A percentile compares a stretch with the other conserved stretches of the same genome.
phyloP scores from a whole-genome alignment of 306 rosid species.

The Cucumis melo region DNA sequence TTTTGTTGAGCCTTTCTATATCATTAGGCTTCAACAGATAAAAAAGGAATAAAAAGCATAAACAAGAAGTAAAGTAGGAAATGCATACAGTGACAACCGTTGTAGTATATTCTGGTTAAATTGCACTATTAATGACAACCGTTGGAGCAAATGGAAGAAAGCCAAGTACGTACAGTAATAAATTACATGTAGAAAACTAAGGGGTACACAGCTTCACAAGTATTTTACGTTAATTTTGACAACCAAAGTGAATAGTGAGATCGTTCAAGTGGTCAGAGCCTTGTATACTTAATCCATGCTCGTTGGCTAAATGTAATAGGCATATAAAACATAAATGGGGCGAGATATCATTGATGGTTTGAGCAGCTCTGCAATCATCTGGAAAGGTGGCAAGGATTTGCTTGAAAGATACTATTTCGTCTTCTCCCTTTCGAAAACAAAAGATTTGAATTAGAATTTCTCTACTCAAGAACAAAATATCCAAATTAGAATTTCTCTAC shows the following conservation, averaged over 20 bases:
- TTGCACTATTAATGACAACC: background rate
- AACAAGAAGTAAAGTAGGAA: background rate
- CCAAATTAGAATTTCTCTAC: background rate
- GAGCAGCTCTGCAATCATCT: conserved; percentile 57
- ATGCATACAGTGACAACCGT: too few species aligned
- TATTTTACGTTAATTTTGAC: conserved; percentile 2
- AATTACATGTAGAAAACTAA: background rate
- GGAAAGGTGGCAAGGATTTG: conserved; percentile 59
- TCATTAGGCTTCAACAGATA: background rate
- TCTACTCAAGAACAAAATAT: background rate
- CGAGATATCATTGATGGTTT: conserved; percentile 52
- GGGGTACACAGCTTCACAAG: background rate
- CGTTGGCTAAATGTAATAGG: conserved; percentile 82
- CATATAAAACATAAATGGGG: conserved; percentile 96
- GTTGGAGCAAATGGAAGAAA: background rate
- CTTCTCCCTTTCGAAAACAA: conserved; percentile 26
- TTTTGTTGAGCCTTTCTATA: background rate
- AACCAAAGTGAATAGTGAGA: conserved; percentile 38
- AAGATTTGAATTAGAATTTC: background rate
- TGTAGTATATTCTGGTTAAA: background rate
- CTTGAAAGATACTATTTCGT: conserved; percentile 47
- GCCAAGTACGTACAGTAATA: background rate
- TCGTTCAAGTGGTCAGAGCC: conserved; percentile 54
- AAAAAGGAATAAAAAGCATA: background rate
- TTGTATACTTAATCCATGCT: conserved; percentile 68